Conservation (phyloP, 2,329 filamentous ascomycete species). For the Epichloe bromicola region DNA sequence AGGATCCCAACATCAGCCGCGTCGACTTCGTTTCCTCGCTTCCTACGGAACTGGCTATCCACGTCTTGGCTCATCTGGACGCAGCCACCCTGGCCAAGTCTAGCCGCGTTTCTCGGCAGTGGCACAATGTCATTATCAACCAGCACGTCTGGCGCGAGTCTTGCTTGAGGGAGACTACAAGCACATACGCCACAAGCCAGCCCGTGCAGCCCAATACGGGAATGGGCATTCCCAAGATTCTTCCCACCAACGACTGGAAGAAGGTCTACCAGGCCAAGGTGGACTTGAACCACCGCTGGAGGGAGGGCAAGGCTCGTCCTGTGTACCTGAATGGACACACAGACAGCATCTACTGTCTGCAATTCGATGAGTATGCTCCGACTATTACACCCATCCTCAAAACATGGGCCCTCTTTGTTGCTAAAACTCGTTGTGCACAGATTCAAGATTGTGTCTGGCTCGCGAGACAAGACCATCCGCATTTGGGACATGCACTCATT, state of each 20-base stretch:
- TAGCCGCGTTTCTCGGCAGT: constrained; percentile 35
- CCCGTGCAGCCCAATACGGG: constrained; percentile 40
- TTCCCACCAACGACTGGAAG: constrained; percentile 67
- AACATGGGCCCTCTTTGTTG: neutral
- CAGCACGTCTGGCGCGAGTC: constrained; percentile 52
- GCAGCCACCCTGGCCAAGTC: constrained; percentile 36
- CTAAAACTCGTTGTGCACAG: constrained; percentile 26
- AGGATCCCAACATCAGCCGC: constrained; percentile 32
- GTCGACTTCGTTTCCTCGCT: constrained; percentile 45
- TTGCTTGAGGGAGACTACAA: constrained; percentile 47
- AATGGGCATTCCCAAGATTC: constrained; percentile 40
- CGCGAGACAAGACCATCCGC: constrained; percentile 86
- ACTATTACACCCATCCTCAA: neutral
- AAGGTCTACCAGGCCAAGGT: constrained; percentile 68
- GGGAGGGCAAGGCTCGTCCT: constrained; percentile 60
- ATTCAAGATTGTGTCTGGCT: constrained; percentile 92
- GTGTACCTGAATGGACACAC: constrained; percentile 87
- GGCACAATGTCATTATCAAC: constrained; percentile 34
- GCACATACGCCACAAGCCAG: constrained; percentile 44
- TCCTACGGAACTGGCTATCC: constrained; percentile 45
- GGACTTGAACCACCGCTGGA: constrained; percentile 69
- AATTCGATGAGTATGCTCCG: constrained; percentile 77
- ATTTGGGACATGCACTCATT: constrained; percentile 92
- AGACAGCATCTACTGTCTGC: constrained; percentile 94
- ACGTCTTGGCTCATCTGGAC: constrained; percentile 44